Evolutionary conservation across 2,329 filamentous ascomycete species (phyloP).

Genomic region (Aspergillus chevalieri): DNA sequence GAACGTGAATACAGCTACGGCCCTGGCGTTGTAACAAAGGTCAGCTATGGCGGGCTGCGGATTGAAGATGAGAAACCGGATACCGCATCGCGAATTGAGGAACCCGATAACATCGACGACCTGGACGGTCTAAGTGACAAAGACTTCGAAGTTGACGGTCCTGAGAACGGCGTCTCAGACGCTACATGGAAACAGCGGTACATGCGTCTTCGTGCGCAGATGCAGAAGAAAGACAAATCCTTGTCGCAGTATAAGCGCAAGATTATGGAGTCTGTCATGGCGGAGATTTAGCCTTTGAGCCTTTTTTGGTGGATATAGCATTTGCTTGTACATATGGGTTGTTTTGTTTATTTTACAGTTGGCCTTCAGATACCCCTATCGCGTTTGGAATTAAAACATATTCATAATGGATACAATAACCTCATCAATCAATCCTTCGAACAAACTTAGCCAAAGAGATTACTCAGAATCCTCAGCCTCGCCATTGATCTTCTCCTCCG

Average conservation of each 20-base stretch:
- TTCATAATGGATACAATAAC: neutral
- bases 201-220: slow-evolving; percentile 30
- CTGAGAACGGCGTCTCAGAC: slow-evolving; percentile 17
- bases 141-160: slow-evolving; percentile 23
- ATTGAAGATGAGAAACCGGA: slow-evolving; percentile 5
- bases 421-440: neutral
- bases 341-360: neutral
- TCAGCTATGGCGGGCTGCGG: slow-evolving; percentile 8
- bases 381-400: neutral
- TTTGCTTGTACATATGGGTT: neutral
- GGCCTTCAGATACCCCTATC: neutral
- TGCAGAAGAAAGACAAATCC: slow-evolving; percentile 33
- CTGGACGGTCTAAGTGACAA: slow-evolving; percentile 19
- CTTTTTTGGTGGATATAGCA: neutral
- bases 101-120: slow-evolving; percentile 11
- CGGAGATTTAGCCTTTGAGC: slow-evolving; percentile 19
- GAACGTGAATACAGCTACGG: slow-evolving; percentile 22
- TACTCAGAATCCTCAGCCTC: neutral
- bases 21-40: slow-evolving; percentile 20
- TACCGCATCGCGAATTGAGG: neutral
- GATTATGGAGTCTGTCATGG: slow-evolving; percentile 40
- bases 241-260: slow-evolving; percentile 37
- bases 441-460: neutral
- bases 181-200: slow-evolving; percentile 37
- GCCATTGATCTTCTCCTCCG: neutral